Conservation (phyloP, 148 eudicot species). For the Diospyros kaki region DNA sequence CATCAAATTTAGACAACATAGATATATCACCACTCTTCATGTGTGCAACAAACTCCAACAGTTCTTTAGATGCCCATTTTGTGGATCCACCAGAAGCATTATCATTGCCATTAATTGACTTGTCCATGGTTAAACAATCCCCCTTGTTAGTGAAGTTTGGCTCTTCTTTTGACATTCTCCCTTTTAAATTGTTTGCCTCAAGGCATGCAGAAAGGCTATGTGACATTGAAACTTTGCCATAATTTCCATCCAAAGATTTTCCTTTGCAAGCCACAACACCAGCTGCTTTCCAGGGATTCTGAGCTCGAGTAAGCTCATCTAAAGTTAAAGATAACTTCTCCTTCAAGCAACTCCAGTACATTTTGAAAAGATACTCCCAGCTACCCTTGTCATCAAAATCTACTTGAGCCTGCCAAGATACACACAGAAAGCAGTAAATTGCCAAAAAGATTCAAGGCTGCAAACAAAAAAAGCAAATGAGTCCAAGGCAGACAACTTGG, state of each 20-base stretch:
- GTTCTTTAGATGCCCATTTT: slow-evolving; percentile 83
- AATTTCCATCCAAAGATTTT: slow-evolving; percentile 12
- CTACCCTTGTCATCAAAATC: slow-evolving; percentile 91
- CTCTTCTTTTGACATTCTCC: slow-evolving; percentile 44
- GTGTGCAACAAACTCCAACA: slow-evolving; percentile 80
- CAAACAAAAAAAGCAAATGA: background rate
- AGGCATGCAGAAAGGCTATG: slow-evolving; percentile 14
- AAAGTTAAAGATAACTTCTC: slow-evolving; percentile 65
- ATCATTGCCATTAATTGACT: slow-evolving; percentile 23
- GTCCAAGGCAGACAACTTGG: background rate
- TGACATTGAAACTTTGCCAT: slow-evolving; percentile 21
- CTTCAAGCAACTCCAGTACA: slow-evolving; percentile 76
- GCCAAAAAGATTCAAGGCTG: background rate
- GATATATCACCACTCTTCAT: slow-evolving; percentile 82
- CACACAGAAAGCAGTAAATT: background rate
- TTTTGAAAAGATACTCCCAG: slow-evolving; percentile 98
- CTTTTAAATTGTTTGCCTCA: slow-evolving; percentile 43
- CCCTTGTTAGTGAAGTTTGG: slow-evolving; percentile 17
- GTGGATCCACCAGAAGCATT: slow-evolving; percentile 20
- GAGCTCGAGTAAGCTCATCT: slow-evolving; percentile 67
- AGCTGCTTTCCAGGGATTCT: slow-evolving; percentile 58
- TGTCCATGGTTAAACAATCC: slow-evolving; percentile 22
- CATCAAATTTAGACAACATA: slow-evolving; percentile 63
- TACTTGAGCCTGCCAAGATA: slow-evolving; percentile 64
- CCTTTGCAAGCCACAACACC: slow-evolving; percentile 14